Conservation (phyloP, 805 yeast genomes). For the Candida succiphila region DNA sequence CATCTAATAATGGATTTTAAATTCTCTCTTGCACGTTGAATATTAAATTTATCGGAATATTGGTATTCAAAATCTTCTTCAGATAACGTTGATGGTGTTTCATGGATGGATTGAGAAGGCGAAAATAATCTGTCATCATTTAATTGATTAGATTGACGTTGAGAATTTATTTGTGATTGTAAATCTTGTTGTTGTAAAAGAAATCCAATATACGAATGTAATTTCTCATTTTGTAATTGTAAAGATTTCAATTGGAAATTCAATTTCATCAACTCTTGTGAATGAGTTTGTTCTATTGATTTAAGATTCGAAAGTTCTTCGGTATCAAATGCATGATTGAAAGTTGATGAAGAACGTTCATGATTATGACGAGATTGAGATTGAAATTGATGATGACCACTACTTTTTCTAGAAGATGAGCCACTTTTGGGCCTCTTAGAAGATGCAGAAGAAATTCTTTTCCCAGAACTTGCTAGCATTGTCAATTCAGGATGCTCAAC, state of each 20-base stretch:
- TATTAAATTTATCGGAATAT: slow-evolving; percentile 44
- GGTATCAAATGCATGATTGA: not conserved
- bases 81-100: slow-evolving; percentile 9
- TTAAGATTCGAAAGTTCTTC: not conserved
- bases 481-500: not conserved
- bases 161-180: slow-evolving; percentile 4
- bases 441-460: not conserved
- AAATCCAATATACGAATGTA: slow-evolving; percentile 47
- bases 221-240: slow-evolving; percentile 44
- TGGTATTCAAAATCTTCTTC: slow-evolving; percentile 24
- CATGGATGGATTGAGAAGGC: slow-evolving; percentile 39
- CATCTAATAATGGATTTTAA: slow-evolving; percentile 23
- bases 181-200: slow-evolving; percentile 33
- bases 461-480: not conserved
- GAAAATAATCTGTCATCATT: slow-evolving; percentile 7
- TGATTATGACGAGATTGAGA: not conserved
- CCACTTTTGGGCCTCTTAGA: too few species aligned
- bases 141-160: not conserved
- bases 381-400: not conserved
- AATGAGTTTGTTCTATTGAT: slow-evolving; percentile 17
- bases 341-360: not conserved
- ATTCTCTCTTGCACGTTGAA: slow-evolving; percentile 35
- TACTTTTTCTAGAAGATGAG: not conserved
- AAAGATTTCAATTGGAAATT: slow-evolving; percentile 44
- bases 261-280: slow-evolving; percentile 40